Base-by-base conservation (phyloP, 768 basidiomycete genomes). In the Rhizopogon sp. region DNA sequence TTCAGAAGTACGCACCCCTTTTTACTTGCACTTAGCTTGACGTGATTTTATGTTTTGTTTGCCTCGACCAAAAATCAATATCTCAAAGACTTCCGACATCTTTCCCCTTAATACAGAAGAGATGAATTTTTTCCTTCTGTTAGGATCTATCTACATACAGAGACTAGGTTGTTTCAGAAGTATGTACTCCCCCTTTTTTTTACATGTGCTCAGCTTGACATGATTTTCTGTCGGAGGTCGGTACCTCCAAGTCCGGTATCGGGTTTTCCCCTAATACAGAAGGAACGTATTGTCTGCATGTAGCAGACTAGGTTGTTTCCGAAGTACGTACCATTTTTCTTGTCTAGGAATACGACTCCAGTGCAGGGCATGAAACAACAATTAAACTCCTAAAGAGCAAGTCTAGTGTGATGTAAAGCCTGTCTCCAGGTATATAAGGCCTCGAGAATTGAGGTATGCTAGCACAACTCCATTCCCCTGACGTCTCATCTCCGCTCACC, bases 371-470 rank as follows among this genome's bases (percentile, higher is more conserved):
- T 67, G 33, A 62, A 54, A 65, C 56, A 57, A 60, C 58, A 66
- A 59, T 59, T 29, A 44, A 47, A 53, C 65, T 41, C 50, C 60
- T 63, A 47, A 62, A 60, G 31, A 17, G 45, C 53, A 54, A 29
- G 40, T 29, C 43, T 16, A 41, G 6, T 51, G 62, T 71, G 67
- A 69, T 66, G 69, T 69, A 71, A 69, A 47, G 53, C 54, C 54
- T 17, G 40, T 25, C 39, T 41, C 51, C 14, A 25, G 44, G 60
- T 71, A 69, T 69, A 71, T 61, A 69, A 59, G 44, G 11, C 46
- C 56, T 37, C 40, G 43, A 28, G 62, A 33, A 33, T 33, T 10
- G 4, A 4, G 25, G 25, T 25, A 25, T 20, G 20, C 20, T 2
- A 20, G 20, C 2, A 20, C 20, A 20, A 20, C 20, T 20, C 20